Conservation (phyloP, 495 filamentous ascomycete genomes). For the Poronia punctata region DNA sequence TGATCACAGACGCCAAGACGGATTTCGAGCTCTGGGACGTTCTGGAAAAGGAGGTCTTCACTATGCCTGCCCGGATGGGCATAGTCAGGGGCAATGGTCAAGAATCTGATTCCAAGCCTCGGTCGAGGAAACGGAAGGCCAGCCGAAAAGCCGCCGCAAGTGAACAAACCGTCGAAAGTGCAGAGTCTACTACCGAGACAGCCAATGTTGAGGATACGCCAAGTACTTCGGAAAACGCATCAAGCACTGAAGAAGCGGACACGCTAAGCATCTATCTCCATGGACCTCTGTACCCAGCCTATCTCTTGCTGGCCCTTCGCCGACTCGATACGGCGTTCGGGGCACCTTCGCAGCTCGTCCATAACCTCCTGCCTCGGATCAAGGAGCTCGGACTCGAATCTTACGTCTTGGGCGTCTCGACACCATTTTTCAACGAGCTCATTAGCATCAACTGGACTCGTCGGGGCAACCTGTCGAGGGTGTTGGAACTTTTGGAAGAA, state of each 20-base stretch:
- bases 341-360: slow-evolving; percentile 49
- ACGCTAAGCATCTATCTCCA: slow-evolving; percentile 48
- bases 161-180: neutral
- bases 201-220: neutral
- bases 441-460: slow-evolving; percentile 57
- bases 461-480: slow-evolving; percentile 52
- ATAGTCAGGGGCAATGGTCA: slow-evolving; percentile 7
- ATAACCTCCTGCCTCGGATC: slow-evolving; percentile 60
- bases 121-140: slow-evolving; percentile 3
- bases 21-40: slow-evolving; percentile 68
- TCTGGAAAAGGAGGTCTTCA: slow-evolving; percentile 63
- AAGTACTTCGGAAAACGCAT: neutral
- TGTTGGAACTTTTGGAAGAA: slow-evolving; percentile 60
- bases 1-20: slow-evolving; percentile 44
- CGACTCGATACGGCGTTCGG: slow-evolving; percentile 56
- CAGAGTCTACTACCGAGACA: neutral
- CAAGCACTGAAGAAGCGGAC: slow-evolving; percentile 1
- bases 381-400: slow-evolving; percentile 63
- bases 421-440: slow-evolving; percentile 68
- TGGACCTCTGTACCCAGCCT: slow-evolving; percentile 58
- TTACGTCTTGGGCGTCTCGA: slow-evolving; percentile 65
- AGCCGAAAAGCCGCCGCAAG: neutral
- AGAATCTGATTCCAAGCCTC: neutral
- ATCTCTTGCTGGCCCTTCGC: slow-evolving; percentile 56
- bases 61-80: slow-evolving; percentile 43